Base-by-base conservation (phyloP, 768 basidiomycete genomes). In the Serendipita sp. region DNA sequence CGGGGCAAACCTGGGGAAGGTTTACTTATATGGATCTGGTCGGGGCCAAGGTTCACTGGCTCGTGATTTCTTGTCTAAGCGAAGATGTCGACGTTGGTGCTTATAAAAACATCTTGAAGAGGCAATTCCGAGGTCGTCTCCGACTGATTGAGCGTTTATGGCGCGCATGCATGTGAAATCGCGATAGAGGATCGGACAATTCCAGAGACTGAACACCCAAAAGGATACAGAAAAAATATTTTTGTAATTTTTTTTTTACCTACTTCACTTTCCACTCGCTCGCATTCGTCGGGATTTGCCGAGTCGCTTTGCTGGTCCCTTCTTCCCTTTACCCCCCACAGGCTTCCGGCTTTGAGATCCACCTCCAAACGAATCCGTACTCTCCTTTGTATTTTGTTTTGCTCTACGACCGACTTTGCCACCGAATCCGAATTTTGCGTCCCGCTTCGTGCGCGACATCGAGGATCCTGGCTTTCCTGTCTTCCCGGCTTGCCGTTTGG, bases 351-450 rank as follows among this genome's bases (percentile, higher is more conserved):
- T 73, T 70, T 41, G 72, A 69, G 53, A 24, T 64, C 64, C 38
- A 68, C 74, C 72, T 7, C 77, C 81, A 68, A 92, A 89, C 70
- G 83, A 79, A 70, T 92, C 89, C 8, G 89, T 92, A 1, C 88
- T 90, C 63, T 85, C 83, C 64, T 78, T 78, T 8, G 87, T 92
- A 70, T 94, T 95, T 72, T 87, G 83, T 75, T 94, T 94, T 38
- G 84, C 81, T 63, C 84, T 78, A 69, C 81, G 76, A 3, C 82
- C 84, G 2, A 79, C 79, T 28, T 89, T 84, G 24, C 66, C 64
- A 3, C 88, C 87, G 69, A 88, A 88, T 13, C 91, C 89, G 71
- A 81, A 94, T 73, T 94, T 94, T 70, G 81, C 73, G 72, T 95
- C 85, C 46, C 92, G 82, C 13, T 77, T 79, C 30, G 78, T 72